A percentile compares a stretch with the other conserved stretches of the same genome.
Evolutionary conservation across 345 rosid species (phyloP).

Genomic region (Corchorus olitorius): DNA sequence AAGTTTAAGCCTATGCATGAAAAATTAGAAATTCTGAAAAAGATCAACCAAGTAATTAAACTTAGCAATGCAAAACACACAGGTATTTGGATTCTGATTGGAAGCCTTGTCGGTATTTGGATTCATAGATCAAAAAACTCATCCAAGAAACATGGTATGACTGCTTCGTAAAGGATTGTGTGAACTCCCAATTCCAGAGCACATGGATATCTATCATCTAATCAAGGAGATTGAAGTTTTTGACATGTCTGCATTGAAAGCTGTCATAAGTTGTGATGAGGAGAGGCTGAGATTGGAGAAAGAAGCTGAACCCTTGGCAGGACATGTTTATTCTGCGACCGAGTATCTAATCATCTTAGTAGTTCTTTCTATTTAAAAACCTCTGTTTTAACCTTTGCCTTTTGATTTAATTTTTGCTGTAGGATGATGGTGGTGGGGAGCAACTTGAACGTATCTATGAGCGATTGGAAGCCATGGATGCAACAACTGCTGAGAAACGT

Average conservation of each 20-base stretch:
- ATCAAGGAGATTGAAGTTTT: slow-evolving; percentile 91
- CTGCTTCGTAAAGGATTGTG: slow-evolving; percentile 45
- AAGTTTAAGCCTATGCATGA: too few species aligned
- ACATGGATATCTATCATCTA: slow-evolving; percentile 94
- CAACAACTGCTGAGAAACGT: slow-evolving; percentile 95
- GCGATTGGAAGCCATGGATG: slow-evolving; percentile 91
- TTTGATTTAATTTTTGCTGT: slow-evolving; percentile 2
- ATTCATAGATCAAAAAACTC: too few species aligned
- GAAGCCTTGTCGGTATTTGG: slow-evolving; percentile 25
- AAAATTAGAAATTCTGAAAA: too few species aligned
- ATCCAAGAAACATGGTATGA: too few species aligned
- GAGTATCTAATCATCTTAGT: neutral
- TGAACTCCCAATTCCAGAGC: slow-evolving; percentile 95
- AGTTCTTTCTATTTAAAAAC: neutral
- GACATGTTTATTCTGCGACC: slow-evolving; percentile 49
- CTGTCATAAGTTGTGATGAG: slow-evolving; percentile 91
- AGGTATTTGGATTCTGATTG: slow-evolving; percentile 39
- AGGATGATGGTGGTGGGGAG: slow-evolving; percentile 99
- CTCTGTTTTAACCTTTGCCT: neutral
- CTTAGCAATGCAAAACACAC: neutral
- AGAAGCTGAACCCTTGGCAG: slow-evolving; percentile 74
- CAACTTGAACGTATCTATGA: slow-evolving; percentile 87
- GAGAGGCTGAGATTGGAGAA: slow-evolving; percentile 90
- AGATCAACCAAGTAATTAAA: too few species aligned
- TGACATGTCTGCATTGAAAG: slow-evolving; percentile 90